Percentiles rank a stretch among this genome's conserved stretches.
phyloP scores from a whole-genome alignment of 169 alveolate genomes.

The Plasmodium reichenowi region DNA sequence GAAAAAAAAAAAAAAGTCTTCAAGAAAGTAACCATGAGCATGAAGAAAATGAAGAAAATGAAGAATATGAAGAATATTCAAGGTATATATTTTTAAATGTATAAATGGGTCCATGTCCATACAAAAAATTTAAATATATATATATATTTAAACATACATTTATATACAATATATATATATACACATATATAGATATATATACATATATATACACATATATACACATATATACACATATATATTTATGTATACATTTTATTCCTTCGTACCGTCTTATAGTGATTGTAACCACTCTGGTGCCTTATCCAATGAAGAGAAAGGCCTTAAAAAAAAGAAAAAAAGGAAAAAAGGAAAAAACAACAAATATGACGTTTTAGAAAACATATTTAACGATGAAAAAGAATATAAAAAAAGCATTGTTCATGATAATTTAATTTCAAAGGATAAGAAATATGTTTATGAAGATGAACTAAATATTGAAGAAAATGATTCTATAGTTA shows the following conservation, averaged over 20 bases:
- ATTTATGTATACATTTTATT: neutral
- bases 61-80: neutral
- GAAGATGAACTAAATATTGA: constrained; percentile 59
- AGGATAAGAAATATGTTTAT: constrained; percentile 28
- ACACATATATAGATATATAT: neutral
- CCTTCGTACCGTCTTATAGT: neutral
- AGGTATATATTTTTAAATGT: neutral
- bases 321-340: neutral
- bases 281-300: neutral
- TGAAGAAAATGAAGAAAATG: neutral
- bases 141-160: neutral
- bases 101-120: too few relatives aligned
- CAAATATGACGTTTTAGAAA: neutral
- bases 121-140: neutral
- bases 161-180: neutral
- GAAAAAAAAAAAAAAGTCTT: neutral
- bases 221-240: neutral
- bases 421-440: constrained; percentile 18
- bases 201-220: neutral
- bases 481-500: constrained; percentile 22
- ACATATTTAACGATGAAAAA: constrained; percentile 28
- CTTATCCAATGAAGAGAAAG: neutral
- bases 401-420: constrained; percentile 21
- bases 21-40: neutral
- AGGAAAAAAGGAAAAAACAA: constrained; percentile 1